Conservation (phyloP, 176 grass and related monocot species). For the Pontederia paniculata region DNA sequence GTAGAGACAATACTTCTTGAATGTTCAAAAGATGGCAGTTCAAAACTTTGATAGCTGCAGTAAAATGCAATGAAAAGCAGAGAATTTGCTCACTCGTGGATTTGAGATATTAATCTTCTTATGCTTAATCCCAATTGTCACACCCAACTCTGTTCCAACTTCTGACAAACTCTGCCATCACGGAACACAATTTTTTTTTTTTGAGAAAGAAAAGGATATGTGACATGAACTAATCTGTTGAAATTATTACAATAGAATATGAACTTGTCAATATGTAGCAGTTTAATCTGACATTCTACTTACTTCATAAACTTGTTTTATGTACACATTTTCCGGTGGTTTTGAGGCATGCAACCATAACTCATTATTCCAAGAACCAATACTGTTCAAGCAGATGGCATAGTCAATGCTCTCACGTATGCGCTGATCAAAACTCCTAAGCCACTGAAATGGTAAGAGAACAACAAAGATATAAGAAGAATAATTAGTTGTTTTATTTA, state of each 20-base stretch:
- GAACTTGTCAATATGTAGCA: conserved; percentile 8
- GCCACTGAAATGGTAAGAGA: conserved; percentile 47
- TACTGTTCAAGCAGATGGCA: conserved; percentile 89
- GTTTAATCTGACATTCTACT: background rate
- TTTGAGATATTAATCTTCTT: conserved; percentile 99
- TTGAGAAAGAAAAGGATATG: too few species aligned
- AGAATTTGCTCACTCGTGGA: conserved; percentile 48
- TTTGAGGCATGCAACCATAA: conserved; percentile 97
- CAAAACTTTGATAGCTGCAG: background rate
- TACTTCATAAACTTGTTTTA: conserved; percentile 95
- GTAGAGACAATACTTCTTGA: too few species aligned
- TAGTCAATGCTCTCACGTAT: conserved; percentile 91
- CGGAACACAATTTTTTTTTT: too few species aligned
- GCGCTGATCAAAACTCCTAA: conserved; percentile 94
- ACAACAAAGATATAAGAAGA: background rate
- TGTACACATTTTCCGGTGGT: conserved; percentile 89
- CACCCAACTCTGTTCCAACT: conserved; percentile 63
- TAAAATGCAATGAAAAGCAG: conserved; percentile 4
- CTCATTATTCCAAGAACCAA: conserved; percentile 82
- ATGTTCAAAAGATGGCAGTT: too few species aligned
- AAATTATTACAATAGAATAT: too few species aligned
- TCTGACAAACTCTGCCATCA: conserved; percentile 70
- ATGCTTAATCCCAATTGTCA: conserved; percentile 86
- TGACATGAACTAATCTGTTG: too few species aligned
- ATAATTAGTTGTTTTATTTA: background rate